Conservation (phyloP, 2,329 filamentous ascomycete genomes). For the Trichophyton rubrum region DNA sequence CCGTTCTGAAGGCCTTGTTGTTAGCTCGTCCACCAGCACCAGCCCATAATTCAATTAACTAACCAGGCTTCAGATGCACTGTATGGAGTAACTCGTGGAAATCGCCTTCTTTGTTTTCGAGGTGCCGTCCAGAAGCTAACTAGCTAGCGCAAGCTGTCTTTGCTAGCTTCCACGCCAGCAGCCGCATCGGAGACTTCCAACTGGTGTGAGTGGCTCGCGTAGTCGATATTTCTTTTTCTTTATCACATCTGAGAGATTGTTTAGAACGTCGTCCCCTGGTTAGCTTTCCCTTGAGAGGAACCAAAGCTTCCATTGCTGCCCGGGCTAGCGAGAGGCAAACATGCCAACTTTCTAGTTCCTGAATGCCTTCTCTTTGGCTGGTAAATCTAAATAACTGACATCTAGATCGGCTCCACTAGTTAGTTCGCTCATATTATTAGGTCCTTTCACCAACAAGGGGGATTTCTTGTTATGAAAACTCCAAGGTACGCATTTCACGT, state of each 20-base stretch:
- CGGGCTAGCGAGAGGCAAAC: not conserved
- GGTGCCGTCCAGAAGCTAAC: not conserved
- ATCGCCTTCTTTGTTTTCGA: not conserved
- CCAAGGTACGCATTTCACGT: not conserved
- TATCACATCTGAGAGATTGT: not conserved
- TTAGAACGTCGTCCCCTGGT: not conserved
- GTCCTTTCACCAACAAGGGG: not conserved
- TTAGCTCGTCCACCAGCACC: not conserved
- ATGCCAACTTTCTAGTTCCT: not conserved
- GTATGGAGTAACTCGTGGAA: not conserved
- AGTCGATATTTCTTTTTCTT: not conserved
- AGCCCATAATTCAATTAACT: not conserved
- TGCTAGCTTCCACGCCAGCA: not conserved
- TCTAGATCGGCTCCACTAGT: conserved; percentile 1
- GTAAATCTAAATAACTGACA: not conserved
- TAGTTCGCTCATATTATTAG: not conserved
- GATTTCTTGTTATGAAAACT: not conserved
- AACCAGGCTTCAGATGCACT: not conserved
- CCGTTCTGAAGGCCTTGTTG: not conserved
- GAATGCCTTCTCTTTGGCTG: too few species aligned
- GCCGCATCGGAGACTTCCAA: not conserved
- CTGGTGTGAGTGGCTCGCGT: not conserved
- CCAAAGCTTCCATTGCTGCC: not conserved
- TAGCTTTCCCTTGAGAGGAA: not conserved
- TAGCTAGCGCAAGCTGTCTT: not conserved